phyloP scores from a whole-genome alignment of 1,284 basidiomycete species.

The Ganoderma sinense region DNA sequence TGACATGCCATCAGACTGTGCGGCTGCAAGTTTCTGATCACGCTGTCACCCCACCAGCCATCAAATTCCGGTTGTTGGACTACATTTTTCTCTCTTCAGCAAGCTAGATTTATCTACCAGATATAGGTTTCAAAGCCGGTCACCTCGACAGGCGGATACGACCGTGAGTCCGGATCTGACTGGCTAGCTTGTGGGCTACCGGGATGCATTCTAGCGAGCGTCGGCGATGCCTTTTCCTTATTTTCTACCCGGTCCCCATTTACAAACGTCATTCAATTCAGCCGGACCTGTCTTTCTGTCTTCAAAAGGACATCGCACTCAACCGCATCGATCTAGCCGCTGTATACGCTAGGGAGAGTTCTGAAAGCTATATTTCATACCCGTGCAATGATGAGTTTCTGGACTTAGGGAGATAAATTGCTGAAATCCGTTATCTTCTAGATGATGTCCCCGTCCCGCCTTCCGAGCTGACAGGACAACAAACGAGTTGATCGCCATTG shows the following conservation, averaged over 20 bases:
- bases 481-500: too few species aligned
- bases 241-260: constrained; percentile 46
- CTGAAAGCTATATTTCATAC: constrained; percentile 28
- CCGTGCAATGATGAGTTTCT: constrained; percentile 21
- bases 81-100: constrained; percentile 15
- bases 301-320: constrained; percentile 16
- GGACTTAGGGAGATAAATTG: too few species aligned
- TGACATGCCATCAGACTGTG: background rate
- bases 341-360: constrained; percentile 29
- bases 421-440: too few species aligned
- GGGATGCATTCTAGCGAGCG: constrained; percentile 54
- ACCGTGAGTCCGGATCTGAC: constrained; percentile 35
- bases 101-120: constrained; percentile 38
- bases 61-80: too few species aligned
- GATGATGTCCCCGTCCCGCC: too few species aligned
- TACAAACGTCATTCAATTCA: constrained; percentile 49
- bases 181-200: constrained; percentile 52
- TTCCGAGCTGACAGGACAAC: too few species aligned
- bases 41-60: too few species aligned
- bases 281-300: constrained; percentile 24
- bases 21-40: background rate
- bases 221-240: constrained; percentile 22
- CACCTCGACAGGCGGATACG: constrained; percentile 47
- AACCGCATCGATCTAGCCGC: constrained; percentile 2
- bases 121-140: constrained; percentile 37